Evolutionary conservation across 2,329 filamentous ascomycete species (phyloP).

Genomic region (Alternaria sp.): DNA sequence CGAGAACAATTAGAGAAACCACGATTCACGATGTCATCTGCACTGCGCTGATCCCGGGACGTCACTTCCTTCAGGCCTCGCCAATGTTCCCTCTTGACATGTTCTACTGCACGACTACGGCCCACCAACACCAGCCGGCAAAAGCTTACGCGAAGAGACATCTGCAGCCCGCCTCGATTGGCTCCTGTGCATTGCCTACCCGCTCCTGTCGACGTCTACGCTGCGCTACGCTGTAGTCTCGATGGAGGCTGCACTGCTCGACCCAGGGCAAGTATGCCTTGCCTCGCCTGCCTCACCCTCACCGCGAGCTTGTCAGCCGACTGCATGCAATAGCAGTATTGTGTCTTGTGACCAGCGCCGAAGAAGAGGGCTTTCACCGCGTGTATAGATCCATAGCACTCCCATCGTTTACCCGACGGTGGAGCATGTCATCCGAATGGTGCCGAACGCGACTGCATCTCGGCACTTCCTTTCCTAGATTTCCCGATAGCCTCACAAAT

Average conservation of each 20-base stretch:
- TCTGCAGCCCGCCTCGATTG: conserved; percentile 13
- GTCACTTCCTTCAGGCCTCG: conserved; percentile 13
- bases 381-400: background rate
- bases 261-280: conserved; percentile 8
- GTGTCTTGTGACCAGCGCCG: background rate
- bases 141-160: conserved; percentile 15
- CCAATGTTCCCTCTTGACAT: conserved; percentile 18
- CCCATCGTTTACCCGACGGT: conserved; percentile 21
- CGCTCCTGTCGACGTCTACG: background rate
- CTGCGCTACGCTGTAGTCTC: background rate
- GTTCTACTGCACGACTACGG: conserved; percentile 14
- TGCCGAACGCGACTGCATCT: conserved; percentile 9
- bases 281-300: conserved; percentile 3
- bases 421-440: conserved; percentile 20
- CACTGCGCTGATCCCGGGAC: conserved; percentile 20
- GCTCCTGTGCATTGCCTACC: conserved; percentile 2
- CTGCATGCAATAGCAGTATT: background rate
- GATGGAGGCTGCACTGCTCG: background rate
- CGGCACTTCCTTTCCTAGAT: conserved; percentile 30
- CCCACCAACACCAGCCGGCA: conserved; percentile 17
- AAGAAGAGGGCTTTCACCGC: background rate
- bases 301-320: conserved; percentile 2
- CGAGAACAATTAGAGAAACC: background rate
- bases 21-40: background rate
- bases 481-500: conserved; percentile 26